Evolutionary conservation across 2,329 filamentous ascomycete genomes (phyloP), one percentile per base, ranked within the genome.

Genomic region (Aureobasidium mangrovei): DNA sequence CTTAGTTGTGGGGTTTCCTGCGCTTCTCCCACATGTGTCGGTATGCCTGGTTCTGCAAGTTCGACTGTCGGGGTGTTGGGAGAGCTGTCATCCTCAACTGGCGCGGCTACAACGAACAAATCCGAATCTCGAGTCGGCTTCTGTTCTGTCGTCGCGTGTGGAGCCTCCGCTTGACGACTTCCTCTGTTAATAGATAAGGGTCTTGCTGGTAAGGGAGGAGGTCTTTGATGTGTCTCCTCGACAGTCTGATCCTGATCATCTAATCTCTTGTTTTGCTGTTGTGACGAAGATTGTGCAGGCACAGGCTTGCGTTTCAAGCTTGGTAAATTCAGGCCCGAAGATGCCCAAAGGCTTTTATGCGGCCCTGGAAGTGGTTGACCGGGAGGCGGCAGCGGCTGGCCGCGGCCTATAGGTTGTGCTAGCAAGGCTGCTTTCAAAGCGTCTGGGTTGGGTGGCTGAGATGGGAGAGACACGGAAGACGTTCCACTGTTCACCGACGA

Each of bases 321-420:
- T 4, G 59, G 48, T 1, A 58, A 40, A 27, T 53, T 55, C 31
- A 60, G 49, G 33, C 41, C 47, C 9, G 54, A 54, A 9, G 49
- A 44, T 9, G 56, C 51, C 59, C 59, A 61, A 3, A 60, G 57
- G 24, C 59, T 60, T 28, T 45, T 56, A 42, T 64, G 64, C 44
- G 61, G 60, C 7, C 67, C 66, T 8, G 90, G 89, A 1, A 95
- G 75, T 3, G 90, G 89, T 42, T 79, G 83, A 2, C 89, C 90
- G 2, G 86, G 87, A 7, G 89, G 88, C 44, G 88, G 89, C 18
- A 95, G 73, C 1, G 89, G 89, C 61, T 86, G 84, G 0, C 89
- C 89, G 38, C 89, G 80, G 1, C 90, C 90, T 74, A 94, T 89
- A 2, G 89, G 89, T 61, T 88, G 57, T 38, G 54, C 45, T 45